Conservation (phyloP, 2,329 filamentous ascomycete genomes). For the Cryoendolithus antarcticus region DNA sequence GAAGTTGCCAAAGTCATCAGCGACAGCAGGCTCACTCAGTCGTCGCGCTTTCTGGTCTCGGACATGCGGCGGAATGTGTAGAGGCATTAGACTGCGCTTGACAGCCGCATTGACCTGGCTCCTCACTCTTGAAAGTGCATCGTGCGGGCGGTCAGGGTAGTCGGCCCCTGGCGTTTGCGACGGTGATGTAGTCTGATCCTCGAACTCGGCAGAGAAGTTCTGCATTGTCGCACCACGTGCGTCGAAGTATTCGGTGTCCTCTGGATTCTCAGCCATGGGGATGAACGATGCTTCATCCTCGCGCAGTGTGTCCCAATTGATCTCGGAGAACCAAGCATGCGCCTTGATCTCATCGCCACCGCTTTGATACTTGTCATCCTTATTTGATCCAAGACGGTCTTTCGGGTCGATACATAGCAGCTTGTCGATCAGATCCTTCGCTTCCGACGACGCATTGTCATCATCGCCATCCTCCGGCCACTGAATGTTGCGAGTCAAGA, state of each 20-base stretch:
- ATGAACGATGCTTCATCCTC: conserved; percentile 95
- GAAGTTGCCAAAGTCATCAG: conserved; percentile 93
- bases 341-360: conserved; percentile 84
- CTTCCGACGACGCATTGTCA: conserved; percentile 59
- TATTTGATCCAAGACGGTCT: conserved; percentile 73
- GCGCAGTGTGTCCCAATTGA: conserved; percentile 84
- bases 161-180: conserved; percentile 56
- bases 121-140: conserved; percentile 80
- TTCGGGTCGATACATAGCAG: conserved; percentile 75
- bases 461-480: conserved; percentile 83
- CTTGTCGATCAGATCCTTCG: conserved; percentile 88
- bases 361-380: conserved; percentile 65
- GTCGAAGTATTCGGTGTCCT: conserved; percentile 98
- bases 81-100: conserved; percentile 84
- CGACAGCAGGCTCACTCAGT: conserved; percentile 75
- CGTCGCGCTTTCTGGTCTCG: conserved; percentile 78
- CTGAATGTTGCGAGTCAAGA: conserved; percentile 74
- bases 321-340: conserved; percentile 76
- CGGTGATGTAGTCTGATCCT: conserved; percentile 74
- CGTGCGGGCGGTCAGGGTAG: conserved; percentile 82
- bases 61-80: conserved; percentile 94
- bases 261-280: conserved; percentile 79
- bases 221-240: conserved; percentile 80
- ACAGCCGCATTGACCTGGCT: conserved; percentile 72
- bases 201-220: conserved; percentile 85